Conservation (phyloP, 495 filamentous ascomycete genomes). For the Annulohypoxylon stygium region DNA sequence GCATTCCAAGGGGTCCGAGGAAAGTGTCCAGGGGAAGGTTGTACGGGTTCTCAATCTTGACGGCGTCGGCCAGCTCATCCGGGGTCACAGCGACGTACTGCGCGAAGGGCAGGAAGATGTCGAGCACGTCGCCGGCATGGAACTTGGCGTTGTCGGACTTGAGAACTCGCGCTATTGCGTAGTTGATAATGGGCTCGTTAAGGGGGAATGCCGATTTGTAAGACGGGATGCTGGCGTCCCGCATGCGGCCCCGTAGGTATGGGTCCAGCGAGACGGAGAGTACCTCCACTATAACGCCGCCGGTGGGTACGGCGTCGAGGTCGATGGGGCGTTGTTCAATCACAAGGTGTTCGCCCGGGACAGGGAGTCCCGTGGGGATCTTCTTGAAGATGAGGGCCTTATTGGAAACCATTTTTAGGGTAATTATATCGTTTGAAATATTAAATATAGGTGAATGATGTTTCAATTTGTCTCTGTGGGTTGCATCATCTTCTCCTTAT, state of each 20-base stretch:
- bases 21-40: slow-evolving; percentile 71
- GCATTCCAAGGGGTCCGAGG: slow-evolving; percentile 83
- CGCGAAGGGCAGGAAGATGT: slow-evolving; percentile 64
- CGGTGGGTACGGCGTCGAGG: slow-evolving; percentile 66
- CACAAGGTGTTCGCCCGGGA: slow-evolving; percentile 72
- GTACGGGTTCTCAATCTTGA: slow-evolving; percentile 69
- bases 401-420: slow-evolving; percentile 66
- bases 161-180: slow-evolving; percentile 66
- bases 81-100: slow-evolving; percentile 63
- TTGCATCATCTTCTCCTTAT: background rate
- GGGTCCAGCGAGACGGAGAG: slow-evolving; percentile 83
- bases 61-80: slow-evolving; percentile 48
- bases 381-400: slow-evolving; percentile 78
- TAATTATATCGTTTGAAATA: background rate
- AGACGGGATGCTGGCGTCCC: slow-evolving; percentile 52
- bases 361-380: slow-evolving; percentile 72
- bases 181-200: background rate
- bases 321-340: slow-evolving; percentile 73
- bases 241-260: slow-evolving; percentile 77
- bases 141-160: slow-evolving; percentile 70
- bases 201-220: slow-evolving; percentile 15
- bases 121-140: slow-evolving; percentile 71
- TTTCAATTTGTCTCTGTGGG: background rate
- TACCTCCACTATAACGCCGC: slow-evolving; percentile 76
- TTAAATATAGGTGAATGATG: background rate